Percentiles rank a stretch among this genome's conserved stretches.
Conservation (phyloP, 139 green algal species). For the Diplosphaera chodatii region DNA sequence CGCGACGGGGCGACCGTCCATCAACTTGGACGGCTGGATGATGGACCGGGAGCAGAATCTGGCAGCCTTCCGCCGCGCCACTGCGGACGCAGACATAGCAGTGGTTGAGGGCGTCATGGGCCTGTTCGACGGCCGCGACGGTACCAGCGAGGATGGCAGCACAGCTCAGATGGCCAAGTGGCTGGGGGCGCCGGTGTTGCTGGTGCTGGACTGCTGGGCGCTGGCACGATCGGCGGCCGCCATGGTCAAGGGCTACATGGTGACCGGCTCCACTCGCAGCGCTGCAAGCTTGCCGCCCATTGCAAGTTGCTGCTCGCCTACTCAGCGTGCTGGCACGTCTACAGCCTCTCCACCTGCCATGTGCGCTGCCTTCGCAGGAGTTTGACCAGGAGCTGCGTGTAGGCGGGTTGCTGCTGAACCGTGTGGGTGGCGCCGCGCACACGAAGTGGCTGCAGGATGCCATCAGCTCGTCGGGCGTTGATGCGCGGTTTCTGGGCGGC, state of each 20-base stretch:
- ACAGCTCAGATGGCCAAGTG: conserved; percentile 79
- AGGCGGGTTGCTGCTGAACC: conserved; percentile 76
- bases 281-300: too few species aligned
- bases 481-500: conserved; percentile 52
- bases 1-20: conserved; percentile 57
- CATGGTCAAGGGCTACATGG: conserved; percentile 52
- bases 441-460: conserved; percentile 51
- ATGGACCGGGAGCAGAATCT: conserved; percentile 44
- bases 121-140: conserved; percentile 70
- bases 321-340: too few species aligned
- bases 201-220: conserved; percentile 73
- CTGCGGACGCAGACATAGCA: conserved; percentile 56
- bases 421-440: conserved; percentile 38
- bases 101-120: conserved; percentile 79
- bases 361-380: conserved; percentile 19
- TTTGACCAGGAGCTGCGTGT: conserved; percentile 65
- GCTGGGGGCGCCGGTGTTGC: conserved; percentile 70
- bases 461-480: conserved; percentile 35
- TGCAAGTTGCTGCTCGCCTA: too few species aligned
- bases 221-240: conserved; percentile 54
- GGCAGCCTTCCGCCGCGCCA: conserved; percentile 28
- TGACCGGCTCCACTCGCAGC: too few species aligned
- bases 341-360: too few species aligned
- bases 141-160: conserved; percentile 56
- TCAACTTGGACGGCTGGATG: conserved; percentile 87